Percentiles rank a stretch among this genome's conserved stretches.
Conservation (phyloP, 2,329 filamentous ascomycete genomes). For the Colletotrichum eremochloae region DNA sequence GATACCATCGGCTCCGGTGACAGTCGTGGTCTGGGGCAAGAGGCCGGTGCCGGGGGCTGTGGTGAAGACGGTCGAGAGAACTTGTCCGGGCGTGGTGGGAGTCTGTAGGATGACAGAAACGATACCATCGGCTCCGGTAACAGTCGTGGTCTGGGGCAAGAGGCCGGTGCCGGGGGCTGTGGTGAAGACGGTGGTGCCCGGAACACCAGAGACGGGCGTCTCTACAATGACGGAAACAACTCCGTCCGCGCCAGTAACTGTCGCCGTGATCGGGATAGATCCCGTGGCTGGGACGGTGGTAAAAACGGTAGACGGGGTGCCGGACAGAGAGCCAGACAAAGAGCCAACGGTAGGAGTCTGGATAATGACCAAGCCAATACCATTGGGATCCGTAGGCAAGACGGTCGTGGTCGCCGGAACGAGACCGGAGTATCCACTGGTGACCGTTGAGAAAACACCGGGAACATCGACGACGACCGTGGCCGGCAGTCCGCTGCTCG, state of each 20-base stretch:
- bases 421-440: slow-evolving; percentile 29
- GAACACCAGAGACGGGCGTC: not conserved
- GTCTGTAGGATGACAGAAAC: slow-evolving; percentile 13
- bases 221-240: slow-evolving; percentile 18
- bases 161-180: slow-evolving; percentile 7
- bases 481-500: slow-evolving; percentile 6
- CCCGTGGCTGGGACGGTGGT: slow-evolving; percentile 15
- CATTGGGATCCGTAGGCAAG: slow-evolving; percentile 15
- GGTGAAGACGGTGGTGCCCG: not conserved
- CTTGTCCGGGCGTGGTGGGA: not conserved
- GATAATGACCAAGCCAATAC: slow-evolving; percentile 24
- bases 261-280: not conserved
- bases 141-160: not conserved
- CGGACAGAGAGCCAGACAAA: slow-evolving; percentile 1
- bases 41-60: not conserved
- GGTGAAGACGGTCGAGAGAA: not conserved
- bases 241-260: slow-evolving; percentile 17
- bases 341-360: slow-evolving; percentile 12
- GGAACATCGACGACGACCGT: slow-evolving; percentile 32
- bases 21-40: not conserved
- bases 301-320: slow-evolving; percentile 1
- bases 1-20: not conserved
- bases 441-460: slow-evolving; percentile 20
- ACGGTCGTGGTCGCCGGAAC: slow-evolving; percentile 22
- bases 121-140: slow-evolving; percentile 9